These are phyloP conservation scores for Aspergillus cavernicola DNA, from an alignment of 495 filamentous ascomycete species.

Conservation along the genomic window DNA sequence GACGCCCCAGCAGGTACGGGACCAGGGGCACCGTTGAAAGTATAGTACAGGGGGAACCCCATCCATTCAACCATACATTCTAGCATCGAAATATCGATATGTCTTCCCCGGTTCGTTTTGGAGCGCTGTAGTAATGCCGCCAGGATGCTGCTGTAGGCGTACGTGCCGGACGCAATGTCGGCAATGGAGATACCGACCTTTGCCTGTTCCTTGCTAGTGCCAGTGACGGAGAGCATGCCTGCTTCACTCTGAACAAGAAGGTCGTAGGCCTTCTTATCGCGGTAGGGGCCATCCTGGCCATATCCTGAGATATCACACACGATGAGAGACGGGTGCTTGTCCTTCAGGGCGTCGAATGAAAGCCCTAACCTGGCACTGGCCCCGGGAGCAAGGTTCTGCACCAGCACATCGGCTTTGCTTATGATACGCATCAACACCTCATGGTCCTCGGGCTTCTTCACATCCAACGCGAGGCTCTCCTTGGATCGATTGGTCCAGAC, in stretches of 20 bases:
- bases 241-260: slow-evolving; percentile 53
- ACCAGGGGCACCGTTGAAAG: slow-evolving; percentile 34
- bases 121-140: slow-evolving; percentile 45
- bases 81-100: slow-evolving; percentile 51
- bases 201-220: slow-evolving; percentile 40
- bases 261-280: slow-evolving; percentile 54
- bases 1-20: slow-evolving; percentile 44
- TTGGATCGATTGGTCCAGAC: slow-evolving; percentile 53
- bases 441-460: slow-evolving; percentile 42
- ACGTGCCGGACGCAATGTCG: slow-evolving; percentile 49
- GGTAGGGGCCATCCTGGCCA: slow-evolving; percentile 47
- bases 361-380: slow-evolving; percentile 46
- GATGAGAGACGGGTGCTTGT: slow-evolving; percentile 40
- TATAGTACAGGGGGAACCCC: slow-evolving; percentile 52
- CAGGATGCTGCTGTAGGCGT: slow-evolving; percentile 49
- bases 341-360: slow-evolving; percentile 38
- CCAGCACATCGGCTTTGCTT: slow-evolving; percentile 44
- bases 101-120: slow-evolving; percentile 39
- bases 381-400: slow-evolving; percentile 50
- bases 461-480: slow-evolving; percentile 45
- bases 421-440: slow-evolving; percentile 41
- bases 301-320: slow-evolving; percentile 54
- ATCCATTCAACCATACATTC: slow-evolving; percentile 56
- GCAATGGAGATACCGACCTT: slow-evolving; percentile 53
- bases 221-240: slow-evolving; percentile 49